Evolutionary conservation across 306 rosid species (phyloP), one percentile per base, ranked within the genome.

Genomic region (Senna siamea): DNA sequence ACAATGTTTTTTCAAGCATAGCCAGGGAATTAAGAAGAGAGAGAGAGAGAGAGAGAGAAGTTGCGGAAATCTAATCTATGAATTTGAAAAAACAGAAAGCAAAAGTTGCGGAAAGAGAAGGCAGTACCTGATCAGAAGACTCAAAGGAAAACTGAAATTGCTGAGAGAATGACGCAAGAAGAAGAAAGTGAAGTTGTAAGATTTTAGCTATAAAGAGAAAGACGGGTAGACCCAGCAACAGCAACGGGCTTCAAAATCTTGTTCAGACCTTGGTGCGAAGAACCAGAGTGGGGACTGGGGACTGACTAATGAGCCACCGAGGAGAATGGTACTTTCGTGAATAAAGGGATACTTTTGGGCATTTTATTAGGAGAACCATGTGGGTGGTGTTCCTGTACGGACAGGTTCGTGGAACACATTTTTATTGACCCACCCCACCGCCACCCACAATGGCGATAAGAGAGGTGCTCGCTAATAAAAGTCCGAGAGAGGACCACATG

Each of bases 41-140:
- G 20, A 34, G 77, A 69, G 55, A 26, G 40, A 54, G 4, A 53
- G 20, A 34, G 77, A 69, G 55, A 13, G 69, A 50, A 66, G 23
- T 28, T 58, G 48, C 30, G 17, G 30, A 63, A 52, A 63, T 35
- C 52, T n/a, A 20, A 34, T 18, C 18, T n/a, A 12, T 9, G 28
- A 30, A 65, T 23, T 6, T 40, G 34, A 4, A 61, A n/a, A 43
- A 64, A 54, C 10, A 70, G 50, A 64, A 30, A 52, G 32, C 48
- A 62, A 62, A 44, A 40, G 53, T 14, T 10, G 26, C 38, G 55
- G 23, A 48, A 35, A 4, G 7, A 48, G 64, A 22, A 41, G 13
- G 54, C 46, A 4, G 46, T 79, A 80, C 83, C 85, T 76, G 85
- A 34, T 66, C 43, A 41, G 28, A 60, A 54, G 40, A 55, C 62